Evolutionary conservation across 164 flowering plant genomes (phyloP).

Genomic region (Warburgia ugandensis): DNA sequence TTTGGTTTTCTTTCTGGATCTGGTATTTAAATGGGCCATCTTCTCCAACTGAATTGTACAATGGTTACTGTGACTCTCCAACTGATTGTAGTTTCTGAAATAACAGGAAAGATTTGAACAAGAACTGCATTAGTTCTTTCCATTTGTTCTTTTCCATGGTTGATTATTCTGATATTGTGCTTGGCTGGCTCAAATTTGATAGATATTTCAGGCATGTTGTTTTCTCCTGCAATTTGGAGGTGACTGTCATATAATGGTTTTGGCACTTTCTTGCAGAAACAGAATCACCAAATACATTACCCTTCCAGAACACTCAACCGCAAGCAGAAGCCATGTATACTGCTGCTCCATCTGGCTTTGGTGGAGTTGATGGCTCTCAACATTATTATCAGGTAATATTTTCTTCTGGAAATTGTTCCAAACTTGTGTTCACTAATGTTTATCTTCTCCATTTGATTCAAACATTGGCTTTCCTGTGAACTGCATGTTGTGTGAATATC

Average conservation of each 20-base stretch:
- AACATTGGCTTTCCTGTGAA: not conserved
- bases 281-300: constrained; percentile 22
- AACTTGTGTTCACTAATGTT: not conserved
- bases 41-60: no score
- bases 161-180: not conserved
- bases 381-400: constrained; percentile 60
- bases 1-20: no score
- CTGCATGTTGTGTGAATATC: not conserved
- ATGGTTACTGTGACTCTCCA: no score
- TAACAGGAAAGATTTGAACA: no score
- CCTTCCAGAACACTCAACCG: constrained; percentile 29
- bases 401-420: not conserved
- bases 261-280: constrained; percentile 30
- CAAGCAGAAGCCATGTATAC: constrained; percentile 35
- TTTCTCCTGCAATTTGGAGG: constrained; percentile 1
- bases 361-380: constrained; percentile 26
- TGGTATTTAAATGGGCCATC: no score
- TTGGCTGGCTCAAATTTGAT: not conserved
- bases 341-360: constrained; percentile 28
- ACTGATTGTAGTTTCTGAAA: no score
- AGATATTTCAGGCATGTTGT: not conserved
- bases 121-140: no score
- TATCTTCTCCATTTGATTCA: not conserved
- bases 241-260: constrained; percentile 2
- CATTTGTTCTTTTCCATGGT: no score